A percentile compares a stretch with the other conserved stretches of the same genome.
These are phyloP conservation scores for Metschnikowia lunata DNA, from an alignment of 805 yeast genomes.

Conservation along the genomic window DNA sequence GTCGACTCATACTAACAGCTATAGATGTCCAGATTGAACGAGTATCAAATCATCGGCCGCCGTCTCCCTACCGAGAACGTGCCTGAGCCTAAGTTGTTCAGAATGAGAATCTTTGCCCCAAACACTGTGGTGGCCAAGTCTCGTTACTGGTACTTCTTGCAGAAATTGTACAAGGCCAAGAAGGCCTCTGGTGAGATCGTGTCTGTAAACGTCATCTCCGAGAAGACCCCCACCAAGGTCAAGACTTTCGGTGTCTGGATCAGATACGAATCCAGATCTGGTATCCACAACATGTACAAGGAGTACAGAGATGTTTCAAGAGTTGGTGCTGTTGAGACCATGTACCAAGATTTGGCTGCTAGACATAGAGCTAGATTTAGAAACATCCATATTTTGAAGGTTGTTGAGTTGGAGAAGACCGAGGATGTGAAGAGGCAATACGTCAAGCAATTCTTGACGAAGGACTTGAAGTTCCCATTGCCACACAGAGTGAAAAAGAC, in stretches of 20 bases:
- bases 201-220: conserved; percentile 84
- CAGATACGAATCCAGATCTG: conserved; percentile 99
- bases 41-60: conserved; percentile 99
- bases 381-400: conserved; percentile 98
- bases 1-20: conserved; percentile 12
- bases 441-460: conserved; percentile 93
- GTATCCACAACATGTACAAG: conserved; percentile 99
- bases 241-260: conserved; percentile 99
- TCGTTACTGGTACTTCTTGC: conserved; percentile 99
- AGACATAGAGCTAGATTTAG: conserved; percentile 99
- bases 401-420: conserved; percentile 96
- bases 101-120: conserved; percentile 99
- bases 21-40: conserved; percentile 91
- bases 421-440: conserved; percentile 99
- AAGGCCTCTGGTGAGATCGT: conserved; percentile 99
- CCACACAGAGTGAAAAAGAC: conserved; percentile 98
- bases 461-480: conserved; percentile 98
- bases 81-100: conserved; percentile 99
- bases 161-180: conserved; percentile 98
- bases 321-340: conserved; percentile 96
- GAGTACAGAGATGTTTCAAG: conserved; percentile 99
- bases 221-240: conserved; percentile 97
- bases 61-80: conserved; percentile 98
- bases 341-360: conserved; percentile 99
- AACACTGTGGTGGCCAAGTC: conserved; percentile 99